Conservation (phyloP, 1,139 yeast genomes). For the Geotrichum klebahnii region DNA sequence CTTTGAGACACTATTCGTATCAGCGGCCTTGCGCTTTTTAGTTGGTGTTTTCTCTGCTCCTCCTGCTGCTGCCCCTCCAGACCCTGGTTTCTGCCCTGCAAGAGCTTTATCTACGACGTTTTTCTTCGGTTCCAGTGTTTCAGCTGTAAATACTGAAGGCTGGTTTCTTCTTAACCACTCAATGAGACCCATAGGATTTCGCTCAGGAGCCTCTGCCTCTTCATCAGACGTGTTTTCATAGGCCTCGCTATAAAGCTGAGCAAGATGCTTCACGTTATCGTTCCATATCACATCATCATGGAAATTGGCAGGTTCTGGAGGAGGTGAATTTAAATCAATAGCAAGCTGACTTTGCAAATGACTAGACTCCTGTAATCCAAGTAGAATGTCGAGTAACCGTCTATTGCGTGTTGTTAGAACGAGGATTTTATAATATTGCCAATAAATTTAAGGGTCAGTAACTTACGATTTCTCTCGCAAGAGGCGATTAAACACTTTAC, state of each 20-base stretch:
- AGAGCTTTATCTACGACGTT: conserved; percentile 1
- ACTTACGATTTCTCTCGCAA: conserved; percentile 27
- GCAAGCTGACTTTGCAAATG: conserved; percentile 14
- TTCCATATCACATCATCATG: conserved; percentile 16
- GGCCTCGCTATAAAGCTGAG: conserved; percentile 22
- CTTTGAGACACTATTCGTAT: neutral
- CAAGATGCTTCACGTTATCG: conserved; percentile 26
- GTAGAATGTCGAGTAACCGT: conserved; percentile 29
- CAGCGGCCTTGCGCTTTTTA: conserved; percentile 6
- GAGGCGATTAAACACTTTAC: conserved; percentile 27
- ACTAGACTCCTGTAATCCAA: conserved; percentile 26
- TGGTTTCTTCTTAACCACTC: conserved; percentile 34
- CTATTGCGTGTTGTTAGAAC: conserved; percentile 6
- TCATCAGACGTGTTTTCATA: conserved; percentile 31
- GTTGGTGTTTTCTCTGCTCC: conserved; percentile 5
- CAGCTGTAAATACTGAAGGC: conserved; percentile 26
- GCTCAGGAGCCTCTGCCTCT: conserved; percentile 24
- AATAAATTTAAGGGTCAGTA: neutral
- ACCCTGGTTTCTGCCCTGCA: neutral
- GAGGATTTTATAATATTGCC: neutral
- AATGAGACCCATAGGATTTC: conserved; percentile 31
- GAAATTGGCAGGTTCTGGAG: neutral
- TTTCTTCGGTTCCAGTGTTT: conserved; percentile 8
- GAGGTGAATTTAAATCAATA: neutral
- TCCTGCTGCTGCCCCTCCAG: conserved; percentile 1